Evolutionary conservation across 768 basidiomycete genomes (phyloP), one percentile per base, ranked within the genome.

Genomic region (Hypsizygus marmoreus): DNA sequence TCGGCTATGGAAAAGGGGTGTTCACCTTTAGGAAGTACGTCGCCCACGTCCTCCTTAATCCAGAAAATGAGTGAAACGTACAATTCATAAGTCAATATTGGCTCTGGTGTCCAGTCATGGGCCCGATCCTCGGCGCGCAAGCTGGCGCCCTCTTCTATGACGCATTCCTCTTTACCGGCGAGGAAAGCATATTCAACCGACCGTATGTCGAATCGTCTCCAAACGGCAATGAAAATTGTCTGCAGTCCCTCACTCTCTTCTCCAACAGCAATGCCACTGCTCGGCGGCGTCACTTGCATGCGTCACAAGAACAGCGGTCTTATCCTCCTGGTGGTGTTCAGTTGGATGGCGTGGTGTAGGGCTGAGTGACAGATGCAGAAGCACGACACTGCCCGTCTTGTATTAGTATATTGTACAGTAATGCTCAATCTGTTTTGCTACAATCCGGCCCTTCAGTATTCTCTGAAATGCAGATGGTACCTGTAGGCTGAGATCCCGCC

Each of bases 41-140:
- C 23, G n/a, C n/a, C n/a, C n/a, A n/a, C 24, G 16, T 14, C 32
- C 3, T 22, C 23, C 25, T 25, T 39, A 7, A 20, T 29, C n/a
- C 16, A 11, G 22, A 20, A 13, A 20, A 34, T 47, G 7, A 45
- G n/a, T 13, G 28, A 35, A 36, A 43, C 17, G 14, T 38, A 24
- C 2, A 12, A 68, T 57, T 61, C 60, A 49, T 47, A 62, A 77
- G 72, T 51, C 84, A 88, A 51, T 88, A 86, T 58, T 87, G 84
- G 86, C 44, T 88, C n/a, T 88, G 84, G 85, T 79, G 78, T 51
- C 76, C 82, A 13, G 47, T 84, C 16, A 61, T 84, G 30, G 85
- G 71, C 4, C 75, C 82, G 5, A 73, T 84, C 50, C 45, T 76
- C 16, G 84, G 86, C 17, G 82, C 73, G 31, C 71, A 79, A 42